Conservation (phyloP, 306 rosid species). For the Adenanthera pavonina region DNA sequence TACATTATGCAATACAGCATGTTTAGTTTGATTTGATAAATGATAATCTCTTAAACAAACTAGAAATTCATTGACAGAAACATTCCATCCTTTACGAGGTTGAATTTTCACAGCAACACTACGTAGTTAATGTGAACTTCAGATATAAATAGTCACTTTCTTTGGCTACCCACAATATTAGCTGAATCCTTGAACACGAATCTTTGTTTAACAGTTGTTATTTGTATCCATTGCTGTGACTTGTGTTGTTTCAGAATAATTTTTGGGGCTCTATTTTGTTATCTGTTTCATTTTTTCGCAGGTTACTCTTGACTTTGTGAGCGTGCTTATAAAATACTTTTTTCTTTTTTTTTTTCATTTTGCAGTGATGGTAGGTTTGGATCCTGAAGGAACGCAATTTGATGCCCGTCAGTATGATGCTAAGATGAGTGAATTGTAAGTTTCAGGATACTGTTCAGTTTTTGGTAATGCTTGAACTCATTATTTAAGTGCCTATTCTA, state of each 20-base stretch:
- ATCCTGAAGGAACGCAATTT: constrained; percentile 91
- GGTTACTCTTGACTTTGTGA: background rate
- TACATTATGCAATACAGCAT: no score
- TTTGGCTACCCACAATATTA: background rate
- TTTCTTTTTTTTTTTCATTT: background rate
- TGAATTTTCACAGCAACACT: background rate
- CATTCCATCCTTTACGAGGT: background rate
- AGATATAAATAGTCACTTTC: background rate
- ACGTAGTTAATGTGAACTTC: background rate
- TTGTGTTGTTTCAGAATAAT: background rate
- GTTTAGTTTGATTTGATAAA: no score
- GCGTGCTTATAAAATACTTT: background rate
- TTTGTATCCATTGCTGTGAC: background rate
- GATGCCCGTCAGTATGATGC: constrained; percentile 83
- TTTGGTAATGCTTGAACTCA: background rate
- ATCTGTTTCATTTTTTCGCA: background rate
- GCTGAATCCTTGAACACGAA: background rate
- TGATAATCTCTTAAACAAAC: background rate
- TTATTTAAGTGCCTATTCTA: constrained; percentile 4
- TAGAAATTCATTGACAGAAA: background rate
- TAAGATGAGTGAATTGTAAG: constrained; percentile 87
- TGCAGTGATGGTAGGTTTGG: constrained; percentile 83
- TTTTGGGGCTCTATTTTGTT: background rate
- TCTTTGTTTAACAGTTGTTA: constrained; percentile 1
- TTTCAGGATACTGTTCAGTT: constrained; percentile 1